A percentile compares a stretch with the other conserved stretches of the same genome.
Evolutionary conservation across 208 protist genomes (phyloP).

Genomic region (Entamoeba moshkovskii): DNA sequence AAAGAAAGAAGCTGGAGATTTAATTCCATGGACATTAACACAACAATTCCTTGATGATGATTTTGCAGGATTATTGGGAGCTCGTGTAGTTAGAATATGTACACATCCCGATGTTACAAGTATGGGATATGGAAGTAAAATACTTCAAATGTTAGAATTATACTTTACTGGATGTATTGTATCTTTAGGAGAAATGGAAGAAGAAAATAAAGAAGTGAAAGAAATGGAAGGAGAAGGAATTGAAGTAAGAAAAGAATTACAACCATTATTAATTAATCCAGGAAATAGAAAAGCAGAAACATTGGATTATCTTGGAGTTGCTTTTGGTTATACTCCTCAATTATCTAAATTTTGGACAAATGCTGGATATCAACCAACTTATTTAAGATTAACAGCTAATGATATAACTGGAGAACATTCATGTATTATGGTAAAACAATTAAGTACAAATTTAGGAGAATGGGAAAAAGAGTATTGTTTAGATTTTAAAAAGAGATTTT

Average conservation of each 20-base stretch:
- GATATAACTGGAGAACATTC: slow-evolving; percentile 96
- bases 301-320: slow-evolving; percentile 81
- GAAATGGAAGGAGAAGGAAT: background rate
- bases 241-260: slow-evolving; percentile 35
- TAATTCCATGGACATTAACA: slow-evolving; percentile 96
- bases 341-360: slow-evolving; percentile 89
- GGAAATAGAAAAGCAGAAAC: slow-evolving; percentile 8
- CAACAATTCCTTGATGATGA: slow-evolving; percentile 56
- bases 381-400: slow-evolving; percentile 68
- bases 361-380: slow-evolving; percentile 60
- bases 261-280: slow-evolving; percentile 53
- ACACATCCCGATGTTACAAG: slow-evolving; percentile 78
- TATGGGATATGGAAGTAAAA: slow-evolving; percentile 83
- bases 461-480: background rate
- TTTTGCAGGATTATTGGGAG: slow-evolving; percentile 75
- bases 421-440: slow-evolving; percentile 77
- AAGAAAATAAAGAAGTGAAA: background rate
- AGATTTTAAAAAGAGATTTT: background rate
- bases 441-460: background rate
- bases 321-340: slow-evolving; percentile 76
- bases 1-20: slow-evolving; percentile 75
- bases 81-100: slow-evolving; percentile 90
- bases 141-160: slow-evolving; percentile 64
- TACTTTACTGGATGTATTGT: slow-evolving; percentile 77
- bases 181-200: background rate